Conservation (phyloP, 768 basidiomycete species). For the Auricularia sp. region DNA sequence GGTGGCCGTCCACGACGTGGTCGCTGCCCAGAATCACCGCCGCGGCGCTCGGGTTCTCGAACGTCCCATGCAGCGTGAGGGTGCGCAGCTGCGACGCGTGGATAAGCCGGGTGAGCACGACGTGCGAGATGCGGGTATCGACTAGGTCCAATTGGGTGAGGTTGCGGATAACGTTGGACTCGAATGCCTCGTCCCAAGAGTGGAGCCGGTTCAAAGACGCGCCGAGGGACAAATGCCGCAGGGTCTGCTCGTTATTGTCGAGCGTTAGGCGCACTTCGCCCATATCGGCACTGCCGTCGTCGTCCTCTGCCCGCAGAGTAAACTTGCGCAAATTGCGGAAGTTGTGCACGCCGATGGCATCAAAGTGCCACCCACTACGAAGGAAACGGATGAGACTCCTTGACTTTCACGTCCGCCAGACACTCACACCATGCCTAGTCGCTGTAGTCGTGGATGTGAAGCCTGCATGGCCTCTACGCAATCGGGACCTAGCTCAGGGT, state of each 20-base stretch:
- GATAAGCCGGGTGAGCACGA: constrained; percentile 52
- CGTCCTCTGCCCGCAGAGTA: constrained; percentile 58
- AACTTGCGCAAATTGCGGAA: constrained; percentile 53
- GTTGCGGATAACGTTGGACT: constrained; percentile 50
- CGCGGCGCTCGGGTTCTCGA: constrained; percentile 48
- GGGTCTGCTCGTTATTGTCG: constrained; percentile 45
- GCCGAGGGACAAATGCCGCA: constrained; percentile 55
- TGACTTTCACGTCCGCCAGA: not conserved
- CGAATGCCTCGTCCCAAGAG: constrained; percentile 58
- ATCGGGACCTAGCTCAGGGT: constrained; percentile 58
- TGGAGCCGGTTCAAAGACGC: constrained; percentile 56
- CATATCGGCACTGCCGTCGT: constrained; percentile 63
- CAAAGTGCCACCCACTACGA: constrained; percentile 59
- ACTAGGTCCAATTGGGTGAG: constrained; percentile 63
- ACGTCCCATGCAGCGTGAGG: constrained; percentile 55
- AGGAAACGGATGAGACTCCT: not conserved
- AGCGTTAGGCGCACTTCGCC: constrained; percentile 54
- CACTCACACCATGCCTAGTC: constrained; percentile 48
- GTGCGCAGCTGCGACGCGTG: constrained; percentile 51
- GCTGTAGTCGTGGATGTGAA: constrained; percentile 42
- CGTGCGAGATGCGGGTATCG: constrained; percentile 55
- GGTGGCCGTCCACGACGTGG: constrained; percentile 44
- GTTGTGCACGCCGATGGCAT: constrained; percentile 55
- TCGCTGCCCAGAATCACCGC: constrained; percentile 52
- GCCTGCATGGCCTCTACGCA: constrained; percentile 49